Evolutionary conservation across 1,139 yeast species (phyloP), one percentile per base, ranked within the genome.

Genomic region (Suhomyces yuchorum): DNA sequence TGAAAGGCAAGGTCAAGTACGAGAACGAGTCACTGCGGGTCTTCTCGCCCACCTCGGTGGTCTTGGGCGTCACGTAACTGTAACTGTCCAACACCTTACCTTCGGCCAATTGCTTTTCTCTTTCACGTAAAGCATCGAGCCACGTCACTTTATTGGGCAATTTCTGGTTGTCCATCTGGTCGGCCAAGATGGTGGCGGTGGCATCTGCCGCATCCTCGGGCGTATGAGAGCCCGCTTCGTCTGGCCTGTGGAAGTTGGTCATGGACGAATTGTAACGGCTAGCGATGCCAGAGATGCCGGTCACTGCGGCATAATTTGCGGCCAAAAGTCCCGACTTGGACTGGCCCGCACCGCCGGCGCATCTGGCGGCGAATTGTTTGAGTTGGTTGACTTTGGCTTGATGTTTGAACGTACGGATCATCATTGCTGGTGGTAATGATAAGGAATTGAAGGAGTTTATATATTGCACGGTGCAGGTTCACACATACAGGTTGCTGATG

Each of bases 51-150:
- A 88, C 83, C 4, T 74, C 84, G 12, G 87, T 80, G 6, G 93
- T 81, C 56, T 82, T 85, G 7, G 96, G 90, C 56, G 85, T 85
- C 46, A 84, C 81, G 62, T 86, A 84, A 14, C 84, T 78, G 60
- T 77, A 84, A 40, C 90, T 84, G 59, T 85, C 92, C 57, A 85
- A 78, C 26, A 78, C 75, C 60, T 82, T 81, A 37, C 95, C 96
- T 55, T 83, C 88, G 14, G 81, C 81, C 61, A 79, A 67, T 61
- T 87, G 87, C 59, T 80, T 79, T 56, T 84, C 82, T 43, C 92
- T 77, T 56, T 89, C 95, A n/a, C 79, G 77, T 51, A 88, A 71
- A 0, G 96, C 96, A 48, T 83, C 87, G 58, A 89, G 65, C 97
- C 97, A 90, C 6, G 96, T 87, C 22, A 86, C 87, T 55, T 81